Evolutionary conservation across 768 basidiomycete genomes (phyloP).

Genomic region (Psilocybe subaeruginosa): DNA sequence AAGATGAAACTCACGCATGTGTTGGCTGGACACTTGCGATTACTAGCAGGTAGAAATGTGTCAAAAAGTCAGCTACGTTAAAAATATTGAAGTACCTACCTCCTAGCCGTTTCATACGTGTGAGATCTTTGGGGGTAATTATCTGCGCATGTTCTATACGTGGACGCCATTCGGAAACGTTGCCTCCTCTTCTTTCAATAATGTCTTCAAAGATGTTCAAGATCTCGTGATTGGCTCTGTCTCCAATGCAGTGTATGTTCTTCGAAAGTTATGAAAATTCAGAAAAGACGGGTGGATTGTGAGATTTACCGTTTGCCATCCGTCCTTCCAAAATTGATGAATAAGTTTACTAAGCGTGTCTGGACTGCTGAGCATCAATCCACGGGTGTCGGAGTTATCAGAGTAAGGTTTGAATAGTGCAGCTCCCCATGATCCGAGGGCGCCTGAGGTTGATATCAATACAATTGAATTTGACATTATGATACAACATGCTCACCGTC

Average conservation of each 20-base stretch:
- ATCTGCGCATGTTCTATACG: constrained; percentile 96
- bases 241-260: constrained; percentile 91
- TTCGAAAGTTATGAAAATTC: constrained; percentile 28
- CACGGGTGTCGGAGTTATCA: constrained; percentile 72
- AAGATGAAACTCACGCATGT: constrained; percentile 63
- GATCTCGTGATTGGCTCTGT: constrained; percentile 82
- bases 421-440: constrained; percentile 91
- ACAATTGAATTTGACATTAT: neutral
- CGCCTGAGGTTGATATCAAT: constrained; percentile 49
- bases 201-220: constrained; percentile 83
- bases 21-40: constrained; percentile 93
- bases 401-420: constrained; percentile 86
- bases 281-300: too few relatives aligned
- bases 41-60: constrained; percentile 45
- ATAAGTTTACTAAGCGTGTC: constrained; percentile 57
- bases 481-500: constrained; percentile 56
- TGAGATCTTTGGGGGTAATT: constrained; percentile 68
- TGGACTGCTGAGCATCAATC: constrained; percentile 66
- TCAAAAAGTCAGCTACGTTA: neutral
- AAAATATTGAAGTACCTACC: constrained; percentile 43
- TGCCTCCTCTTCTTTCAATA: constrained; percentile 37
- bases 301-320: constrained; percentile 79
- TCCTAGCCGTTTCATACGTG: constrained; percentile 71
- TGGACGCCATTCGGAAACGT: constrained; percentile 60
- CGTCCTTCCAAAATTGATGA: constrained; percentile 66